These are phyloP conservation scores for Nemania sp. DNA, from an alignment of 2,329 filamentous ascomycete genomes.

Conservation along the genomic window DNA sequence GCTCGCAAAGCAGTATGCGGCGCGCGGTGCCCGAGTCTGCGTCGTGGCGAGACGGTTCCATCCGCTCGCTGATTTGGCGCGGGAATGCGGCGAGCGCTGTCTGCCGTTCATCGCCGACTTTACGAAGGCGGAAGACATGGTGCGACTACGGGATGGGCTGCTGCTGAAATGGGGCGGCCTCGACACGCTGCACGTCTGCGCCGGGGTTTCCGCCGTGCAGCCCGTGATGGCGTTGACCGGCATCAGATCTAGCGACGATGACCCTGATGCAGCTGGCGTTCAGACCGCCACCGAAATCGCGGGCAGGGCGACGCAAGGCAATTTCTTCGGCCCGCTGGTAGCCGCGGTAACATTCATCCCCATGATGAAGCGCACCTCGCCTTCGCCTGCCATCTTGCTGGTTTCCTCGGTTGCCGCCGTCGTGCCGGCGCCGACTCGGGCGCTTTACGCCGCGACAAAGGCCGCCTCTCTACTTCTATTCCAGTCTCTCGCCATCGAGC, in stretches of 20 bases:
- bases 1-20: constrained; percentile 36
- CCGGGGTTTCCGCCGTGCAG: constrained; percentile 41
- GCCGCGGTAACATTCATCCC: constrained; percentile 39
- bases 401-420: constrained; percentile 38
- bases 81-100: constrained; percentile 36
- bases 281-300: constrained; percentile 31
- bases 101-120: constrained; percentile 37
- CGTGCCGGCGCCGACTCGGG: constrained; percentile 41
- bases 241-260: constrained; percentile 14
- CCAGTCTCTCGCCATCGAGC: constrained; percentile 42
- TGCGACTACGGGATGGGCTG: constrained; percentile 32
- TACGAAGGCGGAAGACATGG: constrained; percentile 35
- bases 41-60: constrained; percentile 38
- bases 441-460: constrained; percentile 41
- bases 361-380: constrained; percentile 38
- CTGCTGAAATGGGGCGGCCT: constrained; percentile 36
- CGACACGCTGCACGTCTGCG: constrained; percentile 40
- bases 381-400: constrained; percentile 35
- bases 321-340: constrained; percentile 39
- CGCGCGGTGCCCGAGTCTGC: constrained; percentile 37
- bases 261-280: constrained; percentile 30
- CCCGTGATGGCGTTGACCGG: constrained; percentile 39
- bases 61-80: constrained; percentile 31
- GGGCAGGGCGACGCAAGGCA: constrained; percentile 35
- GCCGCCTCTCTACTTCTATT: constrained; percentile 40